phyloP scores from a whole-genome alignment of 129 eudicot genomes.

The Lactuca sativa region DNA sequence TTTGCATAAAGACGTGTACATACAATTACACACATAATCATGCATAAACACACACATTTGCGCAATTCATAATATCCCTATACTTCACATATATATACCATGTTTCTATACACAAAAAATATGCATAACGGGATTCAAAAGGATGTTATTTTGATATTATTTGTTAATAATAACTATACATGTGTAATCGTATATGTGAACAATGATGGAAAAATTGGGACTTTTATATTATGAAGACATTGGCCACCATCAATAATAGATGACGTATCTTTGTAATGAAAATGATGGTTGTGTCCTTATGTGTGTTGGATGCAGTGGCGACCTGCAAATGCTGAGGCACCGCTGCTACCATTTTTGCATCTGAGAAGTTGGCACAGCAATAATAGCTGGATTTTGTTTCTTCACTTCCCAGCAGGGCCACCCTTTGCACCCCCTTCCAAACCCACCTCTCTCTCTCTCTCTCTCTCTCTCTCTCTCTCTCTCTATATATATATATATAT shows the following conservation, averaged over 20 bases:
- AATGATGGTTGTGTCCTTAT: conserved; percentile 20
- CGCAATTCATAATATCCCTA: background rate
- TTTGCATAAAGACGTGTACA: no score
- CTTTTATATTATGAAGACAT: background rate
- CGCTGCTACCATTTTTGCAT: conserved; percentile 55
- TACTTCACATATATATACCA: no score
- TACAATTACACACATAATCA: no score
- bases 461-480: conserved; percentile 6
- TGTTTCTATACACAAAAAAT: background rate
- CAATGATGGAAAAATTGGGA: background rate
- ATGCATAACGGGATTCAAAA: no score
- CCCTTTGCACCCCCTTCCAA: conserved; percentile 1
- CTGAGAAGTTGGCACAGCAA: conserved; percentile 42
- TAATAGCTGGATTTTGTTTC: conserved; percentile 60
- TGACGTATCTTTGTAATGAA: background rate
- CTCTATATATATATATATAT: no score
- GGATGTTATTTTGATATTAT: no score
- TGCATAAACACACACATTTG: background rate
- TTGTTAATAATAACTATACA: no score
- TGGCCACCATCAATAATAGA: background rate
- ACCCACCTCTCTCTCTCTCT: conserved; percentile 2
- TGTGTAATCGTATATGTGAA: background rate
- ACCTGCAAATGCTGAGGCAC: conserved; percentile 26
- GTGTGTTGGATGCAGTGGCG: conserved; percentile 20
- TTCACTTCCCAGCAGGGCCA: conserved; percentile 43